phyloP scores from a whole-genome alignment of 1,139 yeast genomes.

The Magnusiomyces tetraspermus region DNA sequence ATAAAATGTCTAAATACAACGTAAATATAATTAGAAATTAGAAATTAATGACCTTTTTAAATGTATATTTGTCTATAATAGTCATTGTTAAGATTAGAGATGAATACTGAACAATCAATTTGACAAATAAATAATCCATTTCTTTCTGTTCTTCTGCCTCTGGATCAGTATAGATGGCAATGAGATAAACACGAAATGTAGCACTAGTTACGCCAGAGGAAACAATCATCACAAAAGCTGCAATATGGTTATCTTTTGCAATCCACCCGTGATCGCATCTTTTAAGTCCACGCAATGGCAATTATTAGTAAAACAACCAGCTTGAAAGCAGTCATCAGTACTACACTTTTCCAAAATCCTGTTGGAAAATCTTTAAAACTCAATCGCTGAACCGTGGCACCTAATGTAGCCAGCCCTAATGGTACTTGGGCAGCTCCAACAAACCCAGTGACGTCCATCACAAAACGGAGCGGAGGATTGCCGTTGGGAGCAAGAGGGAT shows the following conservation, averaged over 20 bases:
- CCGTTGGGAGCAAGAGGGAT: conserved; percentile 71
- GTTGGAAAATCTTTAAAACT: conserved; percentile 49
- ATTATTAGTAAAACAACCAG: conserved; percentile 51
- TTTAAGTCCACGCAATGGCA: conserved; percentile 49
- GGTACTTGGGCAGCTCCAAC: conserved; percentile 87
- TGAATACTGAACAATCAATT: conserved; percentile 60
- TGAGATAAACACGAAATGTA: conserved; percentile 70
- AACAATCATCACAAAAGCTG: conserved; percentile 62
- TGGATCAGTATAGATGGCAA: conserved; percentile 69
- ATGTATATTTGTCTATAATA: conserved; percentile 32
- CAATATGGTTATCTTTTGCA: conserved; percentile 41
- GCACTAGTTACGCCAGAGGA: conserved; percentile 81
- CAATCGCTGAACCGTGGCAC: conserved; percentile 77
- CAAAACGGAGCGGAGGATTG: conserved; percentile 69
- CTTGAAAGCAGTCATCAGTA: conserved; percentile 38
- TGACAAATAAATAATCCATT: conserved; percentile 74
- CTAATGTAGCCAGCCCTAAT: conserved; percentile 66
- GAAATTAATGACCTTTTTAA: conserved; percentile 17
- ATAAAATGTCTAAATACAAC: neutral
- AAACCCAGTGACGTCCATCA: conserved; percentile 70
- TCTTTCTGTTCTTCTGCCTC: conserved; percentile 46
- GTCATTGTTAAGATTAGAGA: conserved; percentile 55
- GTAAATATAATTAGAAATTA: neutral
- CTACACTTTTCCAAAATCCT: conserved; percentile 61
- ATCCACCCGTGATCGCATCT: conserved; percentile 43